These are phyloP conservation scores for Corchorus olitorius DNA, from an alignment of 345 rosid species.

Conservation along the genomic window DNA sequence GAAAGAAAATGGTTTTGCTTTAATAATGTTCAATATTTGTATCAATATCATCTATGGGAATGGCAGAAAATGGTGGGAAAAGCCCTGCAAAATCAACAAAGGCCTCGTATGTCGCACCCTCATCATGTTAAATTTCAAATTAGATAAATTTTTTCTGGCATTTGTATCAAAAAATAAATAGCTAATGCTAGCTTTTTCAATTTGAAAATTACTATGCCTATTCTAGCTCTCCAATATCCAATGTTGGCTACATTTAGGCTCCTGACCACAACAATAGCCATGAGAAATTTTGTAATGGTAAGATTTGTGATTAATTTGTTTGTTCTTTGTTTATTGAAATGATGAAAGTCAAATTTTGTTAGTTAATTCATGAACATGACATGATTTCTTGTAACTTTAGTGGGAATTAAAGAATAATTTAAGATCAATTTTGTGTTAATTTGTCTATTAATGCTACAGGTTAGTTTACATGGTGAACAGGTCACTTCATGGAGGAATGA, in stretches of 20 bases:
- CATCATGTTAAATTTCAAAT: neutral
- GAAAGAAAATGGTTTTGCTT: slow-evolving; percentile 63
- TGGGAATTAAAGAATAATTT: neutral
- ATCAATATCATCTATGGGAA: slow-evolving; percentile 69
- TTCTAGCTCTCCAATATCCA: too few species aligned
- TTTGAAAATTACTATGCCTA: too few species aligned
- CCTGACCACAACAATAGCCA: too few species aligned
- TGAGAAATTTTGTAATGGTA: slow-evolving; percentile 44
- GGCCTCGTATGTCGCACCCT: slow-evolving; percentile 42
- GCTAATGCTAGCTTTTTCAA: too few species aligned
- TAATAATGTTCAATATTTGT: slow-evolving; percentile 57
- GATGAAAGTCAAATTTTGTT: neutral
- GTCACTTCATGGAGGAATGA: slow-evolving; percentile 92
- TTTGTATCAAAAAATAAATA: too few species aligned
- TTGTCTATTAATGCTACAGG: slow-evolving; percentile 38
- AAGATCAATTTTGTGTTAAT: neutral
- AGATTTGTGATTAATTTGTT: slow-evolving; percentile 18
- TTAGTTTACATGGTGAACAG: slow-evolving; percentile 88
- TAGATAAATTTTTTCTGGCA: neutral
- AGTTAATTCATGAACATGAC: too few species aligned
- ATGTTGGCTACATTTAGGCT: too few species aligned
- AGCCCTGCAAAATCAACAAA: slow-evolving; percentile 82
- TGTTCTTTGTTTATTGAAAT: neutral
- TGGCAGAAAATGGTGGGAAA: slow-evolving; percentile 83
- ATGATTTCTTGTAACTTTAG: too few species aligned